These are phyloP conservation scores for Globisporangium rhizosaccharum DNA, from an alignment of 352 stramenopile genomes.

Conservation along the genomic window DNA sequence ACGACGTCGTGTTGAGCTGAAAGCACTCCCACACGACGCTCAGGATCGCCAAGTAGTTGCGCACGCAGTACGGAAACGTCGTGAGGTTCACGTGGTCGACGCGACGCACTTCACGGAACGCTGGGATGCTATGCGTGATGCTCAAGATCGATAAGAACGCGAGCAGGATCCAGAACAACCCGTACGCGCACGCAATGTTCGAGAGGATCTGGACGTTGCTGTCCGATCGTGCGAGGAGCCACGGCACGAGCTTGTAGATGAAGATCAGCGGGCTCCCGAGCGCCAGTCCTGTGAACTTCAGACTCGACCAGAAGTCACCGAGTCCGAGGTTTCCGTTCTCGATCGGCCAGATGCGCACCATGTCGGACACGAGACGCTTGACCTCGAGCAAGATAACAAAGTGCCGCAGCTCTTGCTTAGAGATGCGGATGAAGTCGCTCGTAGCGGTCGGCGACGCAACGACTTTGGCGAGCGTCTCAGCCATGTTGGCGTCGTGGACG, in stretches of 20 bases:
- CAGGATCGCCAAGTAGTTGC: constrained; percentile 32
- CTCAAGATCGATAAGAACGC: constrained; percentile 20
- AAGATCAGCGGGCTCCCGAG: constrained; percentile 22
- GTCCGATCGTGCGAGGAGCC: constrained; percentile 2
- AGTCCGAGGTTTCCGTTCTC: constrained; percentile 37
- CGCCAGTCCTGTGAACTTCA: constrained; percentile 19
- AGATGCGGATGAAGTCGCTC: constrained; percentile 15
- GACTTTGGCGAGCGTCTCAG: background rate
- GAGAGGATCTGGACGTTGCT: constrained; percentile 13
- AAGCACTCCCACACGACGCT: constrained; percentile 30
- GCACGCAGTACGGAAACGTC: constrained; percentile 25
- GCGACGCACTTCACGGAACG: constrained; percentile 25
- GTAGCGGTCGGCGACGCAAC: background rate
- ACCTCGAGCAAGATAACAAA: constrained; percentile 23
- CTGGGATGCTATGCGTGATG: constrained; percentile 25
- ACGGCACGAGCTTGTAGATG: constrained; percentile 18
- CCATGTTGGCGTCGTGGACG: background rate
- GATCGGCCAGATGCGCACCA: constrained; percentile 24
- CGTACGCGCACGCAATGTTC: constrained; percentile 19
- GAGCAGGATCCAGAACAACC: constrained; percentile 22
- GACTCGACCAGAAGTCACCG: constrained; percentile 27
- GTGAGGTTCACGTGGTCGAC: constrained; percentile 31
- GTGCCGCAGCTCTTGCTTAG: constrained; percentile 25
- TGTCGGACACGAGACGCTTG: constrained; percentile 15
- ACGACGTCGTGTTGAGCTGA: constrained; percentile 36